These are phyloP conservation scores for Polytrichum formosum DNA, from an alignment of 225 moss, liverwort and hornwort genomes.

Conservation along the genomic window DNA sequence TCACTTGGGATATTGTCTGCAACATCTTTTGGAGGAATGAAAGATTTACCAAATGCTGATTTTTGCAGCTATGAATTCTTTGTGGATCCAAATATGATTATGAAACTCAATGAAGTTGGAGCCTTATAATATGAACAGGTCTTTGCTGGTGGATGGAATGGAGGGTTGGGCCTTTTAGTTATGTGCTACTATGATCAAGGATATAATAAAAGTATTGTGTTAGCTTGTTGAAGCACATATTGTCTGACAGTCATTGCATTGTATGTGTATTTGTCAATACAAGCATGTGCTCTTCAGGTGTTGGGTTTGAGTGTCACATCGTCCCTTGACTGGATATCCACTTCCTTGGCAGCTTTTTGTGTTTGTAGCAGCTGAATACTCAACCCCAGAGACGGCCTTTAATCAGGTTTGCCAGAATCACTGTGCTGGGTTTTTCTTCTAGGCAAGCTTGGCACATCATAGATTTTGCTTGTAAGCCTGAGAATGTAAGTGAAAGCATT, in stretches of 20 bases:
- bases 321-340: background rate
- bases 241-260: background rate
- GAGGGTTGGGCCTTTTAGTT: too few relatives aligned
- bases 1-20: background rate
- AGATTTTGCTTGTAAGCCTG: background rate
- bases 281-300: background rate
- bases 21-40: background rate
- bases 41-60: background rate
- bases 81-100: background rate
- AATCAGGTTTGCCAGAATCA: constrained; percentile 59
- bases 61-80: background rate
- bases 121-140: background rate
- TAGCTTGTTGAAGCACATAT: background rate
- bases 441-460: background rate
- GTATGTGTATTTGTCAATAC: constrained; percentile 1
- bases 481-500: background rate
- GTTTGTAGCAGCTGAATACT: constrained; percentile 94
- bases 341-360: constrained; percentile 59
- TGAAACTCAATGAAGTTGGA: background rate
- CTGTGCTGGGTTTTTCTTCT: constrained; percentile 14
- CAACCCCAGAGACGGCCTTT: constrained; percentile 65
- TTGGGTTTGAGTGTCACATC: too few relatives aligned
- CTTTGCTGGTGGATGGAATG: background rate
- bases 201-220: background rate
- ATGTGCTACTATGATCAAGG: too few relatives aligned